Conservation (phyloP, 306 rosid genomes). For the Neltuma alba region DNA sequence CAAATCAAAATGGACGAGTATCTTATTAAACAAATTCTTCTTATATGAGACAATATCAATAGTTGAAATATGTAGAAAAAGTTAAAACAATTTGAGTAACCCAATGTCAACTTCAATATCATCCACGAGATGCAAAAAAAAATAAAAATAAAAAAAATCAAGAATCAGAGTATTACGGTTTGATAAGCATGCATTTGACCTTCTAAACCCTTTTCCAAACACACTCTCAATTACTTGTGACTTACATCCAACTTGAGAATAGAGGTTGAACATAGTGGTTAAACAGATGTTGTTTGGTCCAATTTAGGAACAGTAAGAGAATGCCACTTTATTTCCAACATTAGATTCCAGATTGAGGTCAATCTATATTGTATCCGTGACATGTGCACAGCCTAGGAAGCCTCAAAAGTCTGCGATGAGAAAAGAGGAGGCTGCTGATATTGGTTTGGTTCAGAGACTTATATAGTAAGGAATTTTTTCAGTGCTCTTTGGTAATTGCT, state of each 20-base stretch:
- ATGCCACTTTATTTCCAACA: neutral
- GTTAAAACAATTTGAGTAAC: no score
- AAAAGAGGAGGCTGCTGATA: neutral
- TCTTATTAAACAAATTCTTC: no score
- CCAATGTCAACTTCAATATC: no score
- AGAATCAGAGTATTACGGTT: no score
- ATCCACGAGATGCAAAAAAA: no score
- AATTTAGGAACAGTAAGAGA: neutral
- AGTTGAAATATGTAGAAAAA: no score
- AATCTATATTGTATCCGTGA: conserved; percentile 24
- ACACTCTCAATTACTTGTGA: neutral
- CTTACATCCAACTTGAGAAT: neutral
- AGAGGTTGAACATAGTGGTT: conserved; percentile 38
- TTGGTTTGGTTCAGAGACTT: neutral
- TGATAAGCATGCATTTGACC: neutral
- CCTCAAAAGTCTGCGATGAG: neutral
- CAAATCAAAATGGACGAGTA: no score
- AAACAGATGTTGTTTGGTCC: neutral
- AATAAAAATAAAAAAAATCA: no score
- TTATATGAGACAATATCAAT: no score
- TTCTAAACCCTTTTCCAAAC: neutral
- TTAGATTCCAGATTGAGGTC: conserved; percentile 32
- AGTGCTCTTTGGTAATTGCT: neutral
- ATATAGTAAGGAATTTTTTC: neutral
- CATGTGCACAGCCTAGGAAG: conserved; percentile 2